Evolutionary conservation across 208 protist genomes (phyloP).

Genomic region (Vickermania ingenoplastis): DNA sequence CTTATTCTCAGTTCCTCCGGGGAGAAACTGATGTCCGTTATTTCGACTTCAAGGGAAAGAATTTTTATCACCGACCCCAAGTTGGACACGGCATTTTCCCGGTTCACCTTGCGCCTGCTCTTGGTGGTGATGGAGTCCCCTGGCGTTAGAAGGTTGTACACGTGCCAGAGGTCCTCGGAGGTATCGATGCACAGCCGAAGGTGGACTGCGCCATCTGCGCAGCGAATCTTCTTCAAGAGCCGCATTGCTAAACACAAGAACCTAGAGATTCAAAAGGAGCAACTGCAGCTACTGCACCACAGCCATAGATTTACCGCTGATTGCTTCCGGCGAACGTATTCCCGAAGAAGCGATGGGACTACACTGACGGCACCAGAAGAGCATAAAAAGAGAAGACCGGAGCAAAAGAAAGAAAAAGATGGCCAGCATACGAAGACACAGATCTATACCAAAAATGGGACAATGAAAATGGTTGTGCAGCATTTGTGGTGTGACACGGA

Average conservation of each 20-base stretch:
- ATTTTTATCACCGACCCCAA: slow-evolving; percentile 45
- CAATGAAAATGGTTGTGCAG: no score
- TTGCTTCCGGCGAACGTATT: no score
- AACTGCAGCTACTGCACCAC: no score
- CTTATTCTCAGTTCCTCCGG: slow-evolving; percentile 74
- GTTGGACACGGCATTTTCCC: slow-evolving; percentile 42
- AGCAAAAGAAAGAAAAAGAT: no score
- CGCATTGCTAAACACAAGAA: slow-evolving; percentile 27
- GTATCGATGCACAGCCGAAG: slow-evolving; percentile 79
- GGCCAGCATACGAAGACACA: no score
- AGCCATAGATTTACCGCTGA: no score
- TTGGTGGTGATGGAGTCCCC: slow-evolving; percentile 72
- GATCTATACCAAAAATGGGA: no score
- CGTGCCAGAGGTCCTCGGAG: slow-evolving; percentile 95
- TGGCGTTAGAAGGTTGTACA: slow-evolving; percentile 93
- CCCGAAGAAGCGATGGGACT: no score
- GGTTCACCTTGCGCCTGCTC: slow-evolving; percentile 66
- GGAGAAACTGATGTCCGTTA: slow-evolving; percentile 51
- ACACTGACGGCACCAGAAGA: no score
- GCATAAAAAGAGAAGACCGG: not conserved
- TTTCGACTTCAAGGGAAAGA: slow-evolving; percentile 40
- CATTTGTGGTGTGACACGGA: no score
- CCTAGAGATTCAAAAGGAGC: not conserved
- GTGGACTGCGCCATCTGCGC: slow-evolving; percentile 75
- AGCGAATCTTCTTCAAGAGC: slow-evolving; percentile 30